Conservation (phyloP, 2,329 filamentous ascomycete genomes). For the Pestalotiopsis sp. region DNA sequence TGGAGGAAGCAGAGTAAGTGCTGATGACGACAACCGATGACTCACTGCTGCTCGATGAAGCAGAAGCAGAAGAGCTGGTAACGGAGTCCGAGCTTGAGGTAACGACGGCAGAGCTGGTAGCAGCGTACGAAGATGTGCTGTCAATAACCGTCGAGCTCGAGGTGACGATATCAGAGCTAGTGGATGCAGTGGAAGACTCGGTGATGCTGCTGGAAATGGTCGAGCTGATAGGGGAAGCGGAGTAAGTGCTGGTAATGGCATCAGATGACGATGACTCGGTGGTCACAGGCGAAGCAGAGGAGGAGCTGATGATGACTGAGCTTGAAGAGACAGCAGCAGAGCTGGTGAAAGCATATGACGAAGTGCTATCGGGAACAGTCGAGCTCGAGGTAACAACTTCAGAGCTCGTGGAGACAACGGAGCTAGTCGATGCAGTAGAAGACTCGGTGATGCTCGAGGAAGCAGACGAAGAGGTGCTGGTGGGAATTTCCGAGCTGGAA, state of each 20-base stretch:
- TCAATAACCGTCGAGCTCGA: background rate
- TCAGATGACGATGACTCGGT: background rate
- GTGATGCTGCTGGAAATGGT: background rate
- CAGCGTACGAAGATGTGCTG: background rate
- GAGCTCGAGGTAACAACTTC: background rate
- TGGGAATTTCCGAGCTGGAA: background rate
- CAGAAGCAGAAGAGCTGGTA: background rate
- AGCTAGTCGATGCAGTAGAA: background rate
- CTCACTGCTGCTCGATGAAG: background rate
- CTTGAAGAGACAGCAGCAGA: slow-evolving; percentile 1
- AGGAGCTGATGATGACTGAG: background rate
- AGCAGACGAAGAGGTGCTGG: background rate
- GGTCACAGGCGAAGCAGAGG: background rate
- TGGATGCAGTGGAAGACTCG: background rate
- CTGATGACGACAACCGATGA: background rate
- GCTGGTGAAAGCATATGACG: background rate
- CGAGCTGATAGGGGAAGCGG: background rate
- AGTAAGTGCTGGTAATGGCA: background rate
- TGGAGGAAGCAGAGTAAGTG: background rate
- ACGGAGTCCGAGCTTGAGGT: background rate
- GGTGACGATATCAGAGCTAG: background rate
- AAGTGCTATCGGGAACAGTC: background rate
- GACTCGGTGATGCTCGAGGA: background rate
- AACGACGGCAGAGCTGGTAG: background rate
- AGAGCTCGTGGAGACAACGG: background rate